A percentile compares a stretch with the other conserved stretches of the same genome.
phyloP scores from a whole-genome alignment of 2,329 filamentous ascomycete genomes.

The Thelonectria rubi region DNA sequence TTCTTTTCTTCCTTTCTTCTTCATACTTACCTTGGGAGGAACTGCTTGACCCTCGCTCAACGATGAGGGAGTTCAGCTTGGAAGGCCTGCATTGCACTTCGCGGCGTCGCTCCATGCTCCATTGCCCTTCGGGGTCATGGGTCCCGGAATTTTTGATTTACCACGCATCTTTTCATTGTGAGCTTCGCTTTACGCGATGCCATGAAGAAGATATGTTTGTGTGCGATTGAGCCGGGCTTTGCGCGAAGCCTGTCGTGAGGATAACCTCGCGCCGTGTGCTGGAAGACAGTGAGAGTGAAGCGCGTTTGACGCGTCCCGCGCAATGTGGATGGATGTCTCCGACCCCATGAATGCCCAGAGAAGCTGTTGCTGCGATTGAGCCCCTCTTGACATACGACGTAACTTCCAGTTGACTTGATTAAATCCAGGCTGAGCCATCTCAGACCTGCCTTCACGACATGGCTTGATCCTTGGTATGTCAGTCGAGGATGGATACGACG shows the following conservation, averaged over 20 bases:
- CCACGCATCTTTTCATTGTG: conserved; percentile 56
- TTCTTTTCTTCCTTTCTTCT: conserved; percentile 50
- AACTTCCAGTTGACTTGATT: too few relatives aligned
- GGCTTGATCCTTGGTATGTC: background rate
- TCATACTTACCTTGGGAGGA: conserved; percentile 65
- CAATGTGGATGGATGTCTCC: too few relatives aligned
- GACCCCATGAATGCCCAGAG: too few relatives aligned
- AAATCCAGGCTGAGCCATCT: too few relatives aligned
- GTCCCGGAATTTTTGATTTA: conserved; percentile 64
- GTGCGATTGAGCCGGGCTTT: background rate
- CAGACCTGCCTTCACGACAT: background rate
- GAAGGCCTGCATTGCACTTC: conserved; percentile 66
- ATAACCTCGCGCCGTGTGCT: too few relatives aligned
- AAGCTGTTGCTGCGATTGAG: background rate
- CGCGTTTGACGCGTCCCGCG: too few relatives aligned
- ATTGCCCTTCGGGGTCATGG: conserved; percentile 66
- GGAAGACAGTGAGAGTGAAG: too few relatives aligned
- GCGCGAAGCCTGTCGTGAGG: too few relatives aligned
- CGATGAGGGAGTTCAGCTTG: conserved; percentile 54
- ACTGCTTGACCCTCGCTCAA: conserved; percentile 52
- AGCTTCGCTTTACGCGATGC: conserved; percentile 48
- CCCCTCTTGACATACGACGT: too few relatives aligned
- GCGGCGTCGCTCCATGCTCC: conserved; percentile 58
- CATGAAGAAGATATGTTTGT: conserved; percentile 53
- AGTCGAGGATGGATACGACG: too few relatives aligned